Evolutionary conservation across 2,329 filamentous ascomycete species (phyloP).

Genomic region (Aspergillus luchuensis): DNA sequence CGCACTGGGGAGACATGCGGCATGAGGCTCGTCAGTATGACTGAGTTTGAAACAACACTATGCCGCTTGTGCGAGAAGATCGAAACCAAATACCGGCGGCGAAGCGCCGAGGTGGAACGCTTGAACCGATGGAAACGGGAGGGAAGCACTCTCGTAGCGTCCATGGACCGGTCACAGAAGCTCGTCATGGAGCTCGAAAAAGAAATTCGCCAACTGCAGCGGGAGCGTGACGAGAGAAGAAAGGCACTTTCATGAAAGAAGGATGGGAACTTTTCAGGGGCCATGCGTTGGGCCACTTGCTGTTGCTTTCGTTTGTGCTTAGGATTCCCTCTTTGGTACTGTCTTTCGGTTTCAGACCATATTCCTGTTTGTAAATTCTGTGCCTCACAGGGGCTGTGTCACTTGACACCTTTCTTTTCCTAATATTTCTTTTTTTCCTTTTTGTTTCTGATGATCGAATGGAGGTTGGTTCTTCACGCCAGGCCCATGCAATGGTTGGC

Average conservation of each 20-base stretch:
- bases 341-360: constrained; percentile 12
- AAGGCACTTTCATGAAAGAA: constrained; percentile 29
- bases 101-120: constrained; percentile 72
- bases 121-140: constrained; percentile 76
- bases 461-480: constrained; percentile 31
- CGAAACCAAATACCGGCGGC: constrained; percentile 77
- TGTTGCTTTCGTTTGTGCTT: constrained; percentile 24
- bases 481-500: constrained; percentile 27
- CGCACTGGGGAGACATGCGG: constrained; percentile 96
- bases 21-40: constrained; percentile 82
- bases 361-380: constrained; percentile 25
- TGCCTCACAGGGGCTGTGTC: constrained; percentile 29
- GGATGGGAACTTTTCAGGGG: not conserved
- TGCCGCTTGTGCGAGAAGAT: constrained; percentile 90
- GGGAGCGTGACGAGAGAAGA: constrained; percentile 54
- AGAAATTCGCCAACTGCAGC: constrained; percentile 67
- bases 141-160: constrained; percentile 61
- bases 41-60: constrained; percentile 62
- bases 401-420: constrained; percentile 17
- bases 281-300: constrained; percentile 14
- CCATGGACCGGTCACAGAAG: constrained; percentile 67
- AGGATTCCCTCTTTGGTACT: constrained; percentile 24
- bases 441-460: constrained; percentile 25
- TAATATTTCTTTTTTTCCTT: constrained; percentile 1
- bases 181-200: constrained; percentile 71